A percentile compares a stretch with the other conserved stretches of the same genome.
phyloP scores from a whole-genome alignment of 2,329 filamentous ascomycete species.

The Diaporthe destruens region DNA sequence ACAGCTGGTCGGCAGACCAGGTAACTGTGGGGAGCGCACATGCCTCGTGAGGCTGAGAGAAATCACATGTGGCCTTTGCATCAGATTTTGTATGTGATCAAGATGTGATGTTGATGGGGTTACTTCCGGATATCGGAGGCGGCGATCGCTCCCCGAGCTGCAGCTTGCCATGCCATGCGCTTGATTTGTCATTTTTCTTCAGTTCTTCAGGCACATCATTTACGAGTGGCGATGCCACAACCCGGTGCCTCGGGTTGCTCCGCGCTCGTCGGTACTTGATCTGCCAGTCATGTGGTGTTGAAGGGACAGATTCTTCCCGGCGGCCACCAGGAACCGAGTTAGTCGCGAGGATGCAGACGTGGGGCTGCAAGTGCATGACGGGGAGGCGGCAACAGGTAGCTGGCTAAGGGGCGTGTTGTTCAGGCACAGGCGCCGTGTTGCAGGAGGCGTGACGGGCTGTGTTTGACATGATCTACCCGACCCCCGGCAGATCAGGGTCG shows the following conservation, averaged over 20 bases:
- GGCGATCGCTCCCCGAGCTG: conserved; percentile 5
- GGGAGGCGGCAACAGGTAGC: conserved; percentile 7
- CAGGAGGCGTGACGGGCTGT: conserved; percentile 1
- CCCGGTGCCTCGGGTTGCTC: background rate
- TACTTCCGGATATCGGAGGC: conserved; percentile 24
- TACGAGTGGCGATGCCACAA: background rate
- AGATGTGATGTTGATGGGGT: conserved; percentile 12
- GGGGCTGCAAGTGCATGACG: conserved; percentile 4
- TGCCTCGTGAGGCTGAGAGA: background rate
- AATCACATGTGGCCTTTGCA: background rate
- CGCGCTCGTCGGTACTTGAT: background rate
- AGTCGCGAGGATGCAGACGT: background rate
- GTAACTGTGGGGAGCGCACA: background rate
- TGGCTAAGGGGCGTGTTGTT: background rate
- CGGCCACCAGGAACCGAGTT: background rate
- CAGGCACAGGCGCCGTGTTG: conserved; percentile 21
- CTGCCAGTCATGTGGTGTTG: background rate
- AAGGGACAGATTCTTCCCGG: background rate
- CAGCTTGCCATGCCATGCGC: conserved; percentile 10
- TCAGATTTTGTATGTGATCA: background rate
- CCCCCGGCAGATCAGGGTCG: conserved; percentile 22
- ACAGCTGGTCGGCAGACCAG: background rate
- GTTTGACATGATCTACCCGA: conserved; percentile 31
- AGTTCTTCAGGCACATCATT: background rate
- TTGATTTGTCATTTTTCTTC: conserved; percentile 24